Base-by-base conservation (phyloP, 2,329 filamentous ascomycete genomes). In the Diplodia scrobiculata region DNA sequence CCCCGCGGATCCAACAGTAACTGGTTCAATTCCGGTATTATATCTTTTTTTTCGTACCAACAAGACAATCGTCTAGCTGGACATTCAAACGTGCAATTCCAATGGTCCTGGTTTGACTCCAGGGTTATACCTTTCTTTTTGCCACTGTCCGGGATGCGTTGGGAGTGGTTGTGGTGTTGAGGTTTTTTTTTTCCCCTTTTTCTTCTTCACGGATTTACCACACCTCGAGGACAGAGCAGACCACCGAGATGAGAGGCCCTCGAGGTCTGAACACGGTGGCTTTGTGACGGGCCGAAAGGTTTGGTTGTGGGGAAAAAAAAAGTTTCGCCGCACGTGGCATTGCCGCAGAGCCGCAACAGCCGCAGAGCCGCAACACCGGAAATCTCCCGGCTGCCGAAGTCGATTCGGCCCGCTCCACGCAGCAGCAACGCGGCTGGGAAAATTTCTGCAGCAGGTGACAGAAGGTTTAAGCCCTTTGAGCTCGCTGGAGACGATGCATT, bases 11-110 rank as follows among this genome's bases (percentile, higher is more conserved):
- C 48, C 48, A 51, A 14, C 14, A 51, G n/a, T 21, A 27, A 7
- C 48, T 29, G 48, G 48, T 55, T 55, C 9, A 17, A 55, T 41
- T 55, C 53, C 19, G 25, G 53, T 13, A 13, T 21, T 59, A 29
- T 59, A 10, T 47, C 14, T 13, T 59, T 59, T 47, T 1, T 21
- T 21, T 21, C 21, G 21, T 21, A 1, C 1, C 21, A 21, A 21
- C 21, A 21, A 21, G 21, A 21, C 21, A 21, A 21, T 21, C 21
- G 21, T 21, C 21, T 21, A 21, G 21, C 21, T 21, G 21, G 21
- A 1, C 21, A 21, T 21, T 21, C 21, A 21, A 21, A 21, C 21
- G 21, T 21, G 21, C 1, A 21, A 21, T 21, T 21, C 41, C 41
- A 45, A 10, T 10, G 13, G 41, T 9, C 5, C 41, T 19, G n/a